phyloP scores from a whole-genome alignment of 495 filamentous ascomycete genomes.

The Trichoderma orchidacearum region DNA sequence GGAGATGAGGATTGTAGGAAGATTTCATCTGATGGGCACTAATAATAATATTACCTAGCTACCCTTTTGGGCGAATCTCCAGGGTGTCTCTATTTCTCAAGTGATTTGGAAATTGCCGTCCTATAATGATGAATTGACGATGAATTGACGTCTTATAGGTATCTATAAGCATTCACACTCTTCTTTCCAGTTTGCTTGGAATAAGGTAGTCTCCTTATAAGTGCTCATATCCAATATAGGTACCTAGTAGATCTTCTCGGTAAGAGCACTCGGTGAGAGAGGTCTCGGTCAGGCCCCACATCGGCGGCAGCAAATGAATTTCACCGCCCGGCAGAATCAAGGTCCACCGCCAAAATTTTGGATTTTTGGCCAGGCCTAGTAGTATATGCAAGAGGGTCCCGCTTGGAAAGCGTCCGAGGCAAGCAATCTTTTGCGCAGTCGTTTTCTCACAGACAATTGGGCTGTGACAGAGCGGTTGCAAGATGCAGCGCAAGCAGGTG shows the following conservation, averaged over 20 bases:
- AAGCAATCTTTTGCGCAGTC: neutral
- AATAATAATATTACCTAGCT: too few relatives aligned
- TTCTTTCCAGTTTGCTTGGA: too few relatives aligned
- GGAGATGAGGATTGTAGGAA: too few relatives aligned
- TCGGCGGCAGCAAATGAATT: neutral
- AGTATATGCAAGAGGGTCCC: constrained; percentile 13
- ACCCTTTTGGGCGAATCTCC: too few relatives aligned
- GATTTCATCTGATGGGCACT: too few relatives aligned
- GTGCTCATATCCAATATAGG: neutral
- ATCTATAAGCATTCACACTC: too few relatives aligned
- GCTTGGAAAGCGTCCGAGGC: constrained; percentile 6
- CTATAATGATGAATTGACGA: too few relatives aligned
- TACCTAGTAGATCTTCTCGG: neutral
- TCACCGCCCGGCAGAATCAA: constrained; percentile 22
- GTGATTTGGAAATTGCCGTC: too few relatives aligned
- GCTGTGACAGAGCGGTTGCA: constrained; percentile 2
- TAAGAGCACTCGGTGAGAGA: neutral
- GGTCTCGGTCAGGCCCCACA: neutral
- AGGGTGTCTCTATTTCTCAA: too few relatives aligned
- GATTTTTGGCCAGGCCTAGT: constrained; percentile 3
- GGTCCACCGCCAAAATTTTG: constrained; percentile 10
- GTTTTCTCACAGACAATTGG: neutral
- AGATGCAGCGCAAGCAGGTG: constrained; percentile 47
- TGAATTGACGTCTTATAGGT: too few relatives aligned
- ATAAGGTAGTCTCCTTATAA: neutral